Evolutionary conservation across 2,329 filamentous ascomycete genomes (phyloP).

Genomic region (Aureobasidium sp.): DNA sequence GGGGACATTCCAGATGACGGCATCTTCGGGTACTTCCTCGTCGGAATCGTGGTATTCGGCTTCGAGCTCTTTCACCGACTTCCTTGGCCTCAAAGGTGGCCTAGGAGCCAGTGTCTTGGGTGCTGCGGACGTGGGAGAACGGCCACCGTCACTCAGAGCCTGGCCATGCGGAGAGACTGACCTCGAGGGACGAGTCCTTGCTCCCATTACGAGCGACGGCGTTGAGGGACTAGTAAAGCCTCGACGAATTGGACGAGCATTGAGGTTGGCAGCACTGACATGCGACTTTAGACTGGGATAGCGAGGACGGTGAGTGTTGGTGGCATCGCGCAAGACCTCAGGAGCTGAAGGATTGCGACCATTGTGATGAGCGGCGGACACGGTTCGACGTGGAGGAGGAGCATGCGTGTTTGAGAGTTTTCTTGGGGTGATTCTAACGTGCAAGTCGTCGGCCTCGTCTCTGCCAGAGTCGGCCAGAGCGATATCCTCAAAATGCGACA

Average conservation of each 20-base stretch:
- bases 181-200: conserved; percentile 22
- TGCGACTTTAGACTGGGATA: conserved; percentile 36
- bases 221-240: conserved; percentile 34
- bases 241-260: conserved; percentile 31
- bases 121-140: conserved; percentile 18
- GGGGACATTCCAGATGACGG: conserved; percentile 74
- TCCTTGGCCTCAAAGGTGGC: conserved; percentile 61
- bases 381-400: conserved; percentile 2
- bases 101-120: conserved; percentile 26
- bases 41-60: conserved; percentile 73
- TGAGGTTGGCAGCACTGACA: conserved; percentile 32
- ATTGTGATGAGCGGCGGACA: background rate
- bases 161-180: conserved; percentile 28
- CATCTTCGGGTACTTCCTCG: conserved; percentile 67
- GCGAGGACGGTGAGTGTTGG: conserved; percentile 28
- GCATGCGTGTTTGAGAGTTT: background rate
- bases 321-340: conserved; percentile 29
- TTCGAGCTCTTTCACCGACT: conserved; percentile 64
- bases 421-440: background rate
- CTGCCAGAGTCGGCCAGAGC: conserved; percentile 58
- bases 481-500: conserved; percentile 88
- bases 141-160: conserved; percentile 19
- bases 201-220: conserved; percentile 19
- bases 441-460: conserved; percentile 20
- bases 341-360: background rate